Percentiles rank a stretch among this genome's conserved stretches.
Evolutionary conservation across 345 rosid genomes (phyloP).

Genomic region (Garcia nutans): DNA sequence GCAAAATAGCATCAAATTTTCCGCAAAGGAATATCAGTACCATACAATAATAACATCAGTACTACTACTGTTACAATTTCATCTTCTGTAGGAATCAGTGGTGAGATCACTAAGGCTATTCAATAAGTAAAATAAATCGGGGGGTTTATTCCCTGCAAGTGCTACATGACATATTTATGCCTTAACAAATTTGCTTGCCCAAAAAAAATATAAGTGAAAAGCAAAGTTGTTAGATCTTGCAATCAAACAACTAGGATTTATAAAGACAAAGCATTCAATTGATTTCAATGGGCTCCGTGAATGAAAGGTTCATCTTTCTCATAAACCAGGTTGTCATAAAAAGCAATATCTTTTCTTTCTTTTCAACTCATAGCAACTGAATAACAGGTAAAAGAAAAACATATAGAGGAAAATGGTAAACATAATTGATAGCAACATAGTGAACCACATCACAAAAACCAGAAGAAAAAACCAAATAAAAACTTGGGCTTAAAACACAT

Average conservation of each 20-base stretch:
- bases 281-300: neutral
- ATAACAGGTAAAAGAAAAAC: neutral
- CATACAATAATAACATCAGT: too few relatives aligned
- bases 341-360: neutral
- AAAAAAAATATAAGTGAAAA: neutral
- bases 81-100: neutral
- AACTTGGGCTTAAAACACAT: neutral
- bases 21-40: neutral
- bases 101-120: neutral
- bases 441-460: neutral
- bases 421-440: neutral
- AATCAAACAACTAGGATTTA: neutral
- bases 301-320: neutral
- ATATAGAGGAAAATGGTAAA: neutral
- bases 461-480: neutral
- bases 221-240: neutral
- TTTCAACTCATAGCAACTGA: neutral
- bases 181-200: neutral
- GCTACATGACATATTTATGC: neutral
- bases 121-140: neutral
- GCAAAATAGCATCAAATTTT: neutral
- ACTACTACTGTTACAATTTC: neutral
- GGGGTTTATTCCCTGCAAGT: neutral
- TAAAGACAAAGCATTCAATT: neutral
- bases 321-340: neutral